Evolutionary conservation across 2,329 filamentous ascomycete species (phyloP).

Genomic region (Karstenula rhodostoma): DNA sequence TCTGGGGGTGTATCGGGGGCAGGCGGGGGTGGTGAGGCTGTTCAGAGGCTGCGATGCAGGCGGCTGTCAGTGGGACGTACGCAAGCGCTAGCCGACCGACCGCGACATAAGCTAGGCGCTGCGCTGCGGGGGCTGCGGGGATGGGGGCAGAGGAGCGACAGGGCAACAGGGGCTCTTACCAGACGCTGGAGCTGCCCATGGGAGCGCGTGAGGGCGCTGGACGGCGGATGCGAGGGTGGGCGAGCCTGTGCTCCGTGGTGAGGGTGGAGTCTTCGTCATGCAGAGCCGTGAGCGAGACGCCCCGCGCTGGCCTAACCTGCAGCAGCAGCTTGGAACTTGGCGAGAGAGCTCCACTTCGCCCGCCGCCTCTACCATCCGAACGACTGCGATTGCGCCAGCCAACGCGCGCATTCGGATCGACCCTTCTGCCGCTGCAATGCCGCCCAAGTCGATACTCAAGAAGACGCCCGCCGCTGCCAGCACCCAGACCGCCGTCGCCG

Average conservation of each 20-base stretch:
- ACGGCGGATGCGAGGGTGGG: conserved; percentile 1
- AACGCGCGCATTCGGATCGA: neutral
- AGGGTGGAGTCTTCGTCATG: conserved; percentile 26
- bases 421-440: conserved; percentile 31
- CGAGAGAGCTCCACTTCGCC: conserved; percentile 2
- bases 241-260: conserved; percentile 11
- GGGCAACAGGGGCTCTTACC: conserved; percentile 14
- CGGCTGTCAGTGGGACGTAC: conserved; percentile 22
- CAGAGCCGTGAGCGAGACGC: conserved; percentile 20
- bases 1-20: conserved; percentile 16
- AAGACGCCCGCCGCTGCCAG: conserved; percentile 40
- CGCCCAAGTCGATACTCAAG: conserved; percentile 58
- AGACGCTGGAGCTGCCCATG: conserved; percentile 13
- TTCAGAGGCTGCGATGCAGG: conserved; percentile 23
- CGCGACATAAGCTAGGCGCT: conserved; percentile 21
- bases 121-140: conserved; percentile 11
- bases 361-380: neutral
- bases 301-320: conserved; percentile 14
- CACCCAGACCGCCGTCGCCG: conserved; percentile 19
- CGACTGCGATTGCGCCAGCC: conserved; percentile 1
- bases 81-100: conserved; percentile 20
- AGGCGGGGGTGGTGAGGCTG: conserved; percentile 27
- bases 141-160: neutral
- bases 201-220: conserved; percentile 1
- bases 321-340: conserved; percentile 17